Percentiles rank a stretch among this genome's conserved stretches.
phyloP scores from a whole-genome alignment of 139 green algal genomes.

The Protoeuglena noctilucae region DNA sequence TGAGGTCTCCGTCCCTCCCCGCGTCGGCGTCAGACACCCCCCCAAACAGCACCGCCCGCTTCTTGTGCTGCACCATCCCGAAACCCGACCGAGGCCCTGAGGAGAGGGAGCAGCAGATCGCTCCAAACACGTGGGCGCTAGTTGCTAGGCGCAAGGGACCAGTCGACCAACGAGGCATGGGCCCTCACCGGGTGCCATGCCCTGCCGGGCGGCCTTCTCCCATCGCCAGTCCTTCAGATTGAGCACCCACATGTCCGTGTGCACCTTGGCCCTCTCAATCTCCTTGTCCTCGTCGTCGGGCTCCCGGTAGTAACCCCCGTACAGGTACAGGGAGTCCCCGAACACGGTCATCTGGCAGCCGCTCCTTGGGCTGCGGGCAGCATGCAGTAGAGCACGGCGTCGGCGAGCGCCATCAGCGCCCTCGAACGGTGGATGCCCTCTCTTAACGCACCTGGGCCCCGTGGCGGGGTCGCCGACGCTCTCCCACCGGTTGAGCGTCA shows the following conservation, averaged over 20 bases:
- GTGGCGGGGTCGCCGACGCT: constrained; percentile 12
- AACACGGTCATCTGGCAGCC: constrained; percentile 55
- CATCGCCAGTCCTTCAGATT: constrained; percentile 54
- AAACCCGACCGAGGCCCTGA: too few relatives aligned
- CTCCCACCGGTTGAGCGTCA: constrained; percentile 55
- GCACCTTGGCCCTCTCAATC: constrained; percentile 52
- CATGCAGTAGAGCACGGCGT: too few relatives aligned
- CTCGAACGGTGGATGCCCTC: too few relatives aligned
- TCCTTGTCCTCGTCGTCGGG: constrained; percentile 51
- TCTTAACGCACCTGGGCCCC: too few relatives aligned
- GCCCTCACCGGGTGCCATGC: constrained; percentile 53
- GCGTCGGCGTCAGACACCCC: constrained; percentile 74
- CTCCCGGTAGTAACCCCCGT: constrained; percentile 66
- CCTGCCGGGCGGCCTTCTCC: constrained; percentile 72
- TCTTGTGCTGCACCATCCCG: constrained; percentile 50
- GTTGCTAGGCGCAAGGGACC: too few relatives aligned
- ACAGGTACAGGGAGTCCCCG: constrained; percentile 56
- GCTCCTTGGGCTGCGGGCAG: constrained; percentile 35
- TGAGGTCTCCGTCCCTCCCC: constrained; percentile 20
- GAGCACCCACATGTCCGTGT: constrained; percentile 76
- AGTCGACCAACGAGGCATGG: too few relatives aligned
- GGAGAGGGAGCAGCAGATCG: too few relatives aligned
- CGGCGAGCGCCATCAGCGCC: too few relatives aligned
- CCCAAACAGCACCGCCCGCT: constrained; percentile 73
- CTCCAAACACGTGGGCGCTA: too few relatives aligned